Conservation (phyloP, 176 grass and related monocot species). For the Microstegium vimineum region DNA sequence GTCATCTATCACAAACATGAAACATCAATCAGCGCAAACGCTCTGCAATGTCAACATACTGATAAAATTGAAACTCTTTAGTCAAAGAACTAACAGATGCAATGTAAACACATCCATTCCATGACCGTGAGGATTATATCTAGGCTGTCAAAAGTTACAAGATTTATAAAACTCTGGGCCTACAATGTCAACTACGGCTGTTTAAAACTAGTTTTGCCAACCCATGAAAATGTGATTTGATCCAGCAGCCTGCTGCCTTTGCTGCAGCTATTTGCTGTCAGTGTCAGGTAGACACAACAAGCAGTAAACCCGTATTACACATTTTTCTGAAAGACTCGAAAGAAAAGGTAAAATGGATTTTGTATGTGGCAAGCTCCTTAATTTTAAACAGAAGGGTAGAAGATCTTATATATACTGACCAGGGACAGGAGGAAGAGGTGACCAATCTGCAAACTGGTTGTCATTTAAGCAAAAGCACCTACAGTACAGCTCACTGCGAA, state of each 20-base stretch:
- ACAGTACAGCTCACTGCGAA: slow-evolving; percentile 75
- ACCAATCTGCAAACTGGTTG: slow-evolving; percentile 80
- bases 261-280: not conserved
- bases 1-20: slow-evolving; percentile 41
- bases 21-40: slow-evolving; percentile 28
- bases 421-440: slow-evolving; percentile 66
- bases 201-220: not conserved
- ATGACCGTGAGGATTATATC: slow-evolving; percentile 13
- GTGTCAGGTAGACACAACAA: not conserved
- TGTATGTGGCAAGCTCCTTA: not conserved
- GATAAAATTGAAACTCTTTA: not conserved
- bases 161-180: not conserved
- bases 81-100: not conserved
- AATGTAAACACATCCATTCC: slow-evolving; percentile 7
- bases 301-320: not conserved
- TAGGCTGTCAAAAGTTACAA: not conserved
- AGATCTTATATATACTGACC: slow-evolving; percentile 41
- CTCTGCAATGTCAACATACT: not conserved
- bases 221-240: not conserved
- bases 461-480: slow-evolving; percentile 88
- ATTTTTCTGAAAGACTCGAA: slow-evolving; percentile 14
- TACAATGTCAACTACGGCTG: not conserved
- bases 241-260: not conserved
- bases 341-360: slow-evolving; percentile 13
- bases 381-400: slow-evolving; percentile 4